Base-by-base conservation (phyloP, 164 flowering plant genomes). In the Malania oleifera region DNA sequence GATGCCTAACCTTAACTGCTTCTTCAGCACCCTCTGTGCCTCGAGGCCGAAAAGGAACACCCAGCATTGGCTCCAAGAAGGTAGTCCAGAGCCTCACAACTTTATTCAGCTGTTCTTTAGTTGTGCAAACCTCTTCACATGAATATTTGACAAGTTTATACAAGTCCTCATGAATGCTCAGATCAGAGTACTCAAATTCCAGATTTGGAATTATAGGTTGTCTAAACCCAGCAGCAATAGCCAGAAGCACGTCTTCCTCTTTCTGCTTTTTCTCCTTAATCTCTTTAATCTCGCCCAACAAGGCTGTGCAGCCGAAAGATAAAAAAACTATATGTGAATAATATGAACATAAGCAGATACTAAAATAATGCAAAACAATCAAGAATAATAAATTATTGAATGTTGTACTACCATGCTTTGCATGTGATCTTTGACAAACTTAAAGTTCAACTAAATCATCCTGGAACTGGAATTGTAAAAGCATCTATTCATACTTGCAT, bases 41-140 rank as follows among this genome's bases (percentile, higher is more conserved):
- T 17, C 41, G 62, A 22, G 67, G 61, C 19, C 70, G 76, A 56
- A 75, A 62, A 63, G 73, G 71, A 68, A 76, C 56, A 19, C 85
- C 85, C 63, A 84, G 59, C 79, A 84, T 75, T 18, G 83, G 82
- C 75, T 84, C 90, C 75, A 84, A 41, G 49, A 84, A 80, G 13
- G 73, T 57, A 26, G 76, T 70, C 83, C 84, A 84, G 31, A 82
- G 74, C 63, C 69, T 72, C 77, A 77, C 71, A 24, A 75, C 77
- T 65, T 80, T 82, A 57, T 65, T 75, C 13, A 74, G 26, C 52
- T 80, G 87, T 37, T 84, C 90, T 70, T 81, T 81, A 3, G 80
- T 69, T 18, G 83, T 66, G 75, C 79, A 82, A 35, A 84, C 52
- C 73, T 84, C 87, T 67, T 82, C 82, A 72, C 87, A 82, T 11